These are phyloP conservation scores for Ophiostoma sp. DNA, from an alignment of 2,329 filamentous ascomycete species.

Conservation along the genomic window DNA sequence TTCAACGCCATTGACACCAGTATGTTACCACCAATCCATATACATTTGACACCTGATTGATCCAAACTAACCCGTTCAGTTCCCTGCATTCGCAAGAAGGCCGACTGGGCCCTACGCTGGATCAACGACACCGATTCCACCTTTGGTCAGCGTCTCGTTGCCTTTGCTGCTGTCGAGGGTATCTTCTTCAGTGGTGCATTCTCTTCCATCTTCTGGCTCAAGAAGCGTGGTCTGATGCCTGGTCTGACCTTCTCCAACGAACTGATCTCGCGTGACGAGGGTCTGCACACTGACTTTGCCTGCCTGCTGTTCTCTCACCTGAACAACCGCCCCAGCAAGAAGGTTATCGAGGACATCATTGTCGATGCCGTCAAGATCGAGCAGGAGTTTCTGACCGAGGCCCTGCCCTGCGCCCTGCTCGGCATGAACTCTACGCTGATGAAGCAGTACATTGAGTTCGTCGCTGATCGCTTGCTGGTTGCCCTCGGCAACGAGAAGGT, in stretches of 20 bases:
- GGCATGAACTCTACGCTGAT: constrained; percentile 97
- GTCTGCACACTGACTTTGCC: constrained; percentile 98
- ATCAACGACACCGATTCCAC: constrained; percentile 90
- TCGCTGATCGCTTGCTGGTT: constrained; percentile 88
- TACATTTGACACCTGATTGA: not conserved
- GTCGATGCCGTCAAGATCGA: constrained; percentile 90
- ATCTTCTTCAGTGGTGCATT: constrained; percentile 99
- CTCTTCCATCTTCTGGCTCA: constrained; percentile 99
- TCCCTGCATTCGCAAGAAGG: constrained; percentile 96
- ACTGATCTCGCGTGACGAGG: constrained; percentile 98
- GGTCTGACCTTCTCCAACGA: constrained; percentile 99
- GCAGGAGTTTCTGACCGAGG: constrained; percentile 96
- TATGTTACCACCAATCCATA: constrained; percentile 36
- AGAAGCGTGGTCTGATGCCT: constrained; percentile 99
- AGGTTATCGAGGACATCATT: constrained; percentile 81
- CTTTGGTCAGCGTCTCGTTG: constrained; percentile 90
- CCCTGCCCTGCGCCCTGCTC: constrained; percentile 83
- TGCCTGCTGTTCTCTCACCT: constrained; percentile 97
- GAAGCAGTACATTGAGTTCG: constrained; percentile 99
- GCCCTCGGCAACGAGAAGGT: constrained; percentile 91
- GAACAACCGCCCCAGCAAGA: constrained; percentile 79
- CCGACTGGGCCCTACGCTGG: constrained; percentile 94
- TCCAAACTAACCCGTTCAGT: constrained; percentile 44
- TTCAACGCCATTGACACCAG: constrained; percentile 98
- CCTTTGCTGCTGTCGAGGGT: constrained; percentile 95